Conservation (phyloP, 805 yeast species). For the Metschnikowia cerradonensis region DNA sequence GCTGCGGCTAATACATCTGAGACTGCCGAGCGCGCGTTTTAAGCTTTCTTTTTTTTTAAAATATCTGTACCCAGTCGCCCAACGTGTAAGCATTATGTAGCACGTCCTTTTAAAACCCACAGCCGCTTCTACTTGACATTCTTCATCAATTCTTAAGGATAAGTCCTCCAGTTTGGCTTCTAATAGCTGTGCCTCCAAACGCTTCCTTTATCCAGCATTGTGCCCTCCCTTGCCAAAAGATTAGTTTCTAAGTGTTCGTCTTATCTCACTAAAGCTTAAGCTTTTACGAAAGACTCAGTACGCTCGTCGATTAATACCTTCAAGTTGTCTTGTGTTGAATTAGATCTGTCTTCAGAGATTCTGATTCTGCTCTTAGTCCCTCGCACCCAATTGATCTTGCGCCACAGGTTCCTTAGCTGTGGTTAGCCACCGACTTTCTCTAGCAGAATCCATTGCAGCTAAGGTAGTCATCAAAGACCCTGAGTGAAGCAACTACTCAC, state of each 20-base stretch:
- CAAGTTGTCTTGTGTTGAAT: neutral
- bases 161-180: neutral
- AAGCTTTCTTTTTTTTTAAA: conserved; percentile 1
- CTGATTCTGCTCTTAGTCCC: neutral
- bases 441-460: neutral
- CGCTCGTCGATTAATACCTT: neutral
- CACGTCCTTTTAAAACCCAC: conserved; percentile 1
- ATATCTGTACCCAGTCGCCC: neutral
- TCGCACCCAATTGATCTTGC: neutral
- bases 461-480: neutral
- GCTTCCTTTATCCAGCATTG: neutral
- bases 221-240: neutral
- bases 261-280: neutral
- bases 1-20: neutral
- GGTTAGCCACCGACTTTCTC: neutral
- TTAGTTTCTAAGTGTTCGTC: neutral
- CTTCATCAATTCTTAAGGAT: neutral
- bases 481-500: neutral
- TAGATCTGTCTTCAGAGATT: neutral
- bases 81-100: conserved; percentile 1
- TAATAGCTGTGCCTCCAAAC: neutral
- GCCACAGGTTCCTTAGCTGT: neutral
- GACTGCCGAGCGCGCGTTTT: neutral
- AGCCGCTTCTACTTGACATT: neutral
- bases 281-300: neutral